Base-by-base conservation (phyloP, 805 yeast genomes). In the Ogataea parapolymorpha region DNA sequence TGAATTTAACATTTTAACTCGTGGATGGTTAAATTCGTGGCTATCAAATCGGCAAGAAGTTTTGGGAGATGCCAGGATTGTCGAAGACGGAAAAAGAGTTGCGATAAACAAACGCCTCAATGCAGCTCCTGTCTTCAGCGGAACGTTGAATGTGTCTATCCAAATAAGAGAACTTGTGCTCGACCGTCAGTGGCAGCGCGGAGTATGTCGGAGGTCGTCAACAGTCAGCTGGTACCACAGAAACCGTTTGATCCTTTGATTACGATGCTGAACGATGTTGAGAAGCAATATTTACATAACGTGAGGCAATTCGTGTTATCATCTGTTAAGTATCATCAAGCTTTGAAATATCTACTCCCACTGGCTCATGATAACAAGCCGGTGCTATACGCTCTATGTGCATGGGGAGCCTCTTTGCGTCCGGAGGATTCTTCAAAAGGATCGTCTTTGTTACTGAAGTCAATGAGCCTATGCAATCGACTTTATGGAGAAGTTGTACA, bases 81-180 rank as follows among this genome's bases (percentile, higher is more conserved):
- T 48, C 58, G 75, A 33, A 62, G 73, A 53, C 53, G 77, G 35
- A 73, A 72, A 49, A 75, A 71, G 15, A 66, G 67, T 35, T 71
- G 76, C 59, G 74, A 70, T 49, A 67, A 70, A 45, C 56, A 59
- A 18, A 62, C 70, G 41, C 75, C 76, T 2, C 68, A 67, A 24
- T 71, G 76, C 53, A 61, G 66, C 3, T 68, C 66, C 22, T 71
- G 75, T 56, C 56, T 61, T 6, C 64, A 65, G 46, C 67, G 74
- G 1, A 72, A 72, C 3, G 71, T 68, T 13, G 65, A 67, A 0
- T 74, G 71, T 47, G 53, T 68, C 11, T 71, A 76, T 40, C 22
- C 41, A 11, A 5, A 10, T 11, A 24, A 24, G 10, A 24, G 26
- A 24, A 24, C n/a, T 5, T 7, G 9, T 12, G 4, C 20, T 3